These are phyloP conservation scores for Phialocephala subalpina DNA, from an alignment of 2,329 filamentous ascomycete genomes.

Conservation along the genomic window DNA sequence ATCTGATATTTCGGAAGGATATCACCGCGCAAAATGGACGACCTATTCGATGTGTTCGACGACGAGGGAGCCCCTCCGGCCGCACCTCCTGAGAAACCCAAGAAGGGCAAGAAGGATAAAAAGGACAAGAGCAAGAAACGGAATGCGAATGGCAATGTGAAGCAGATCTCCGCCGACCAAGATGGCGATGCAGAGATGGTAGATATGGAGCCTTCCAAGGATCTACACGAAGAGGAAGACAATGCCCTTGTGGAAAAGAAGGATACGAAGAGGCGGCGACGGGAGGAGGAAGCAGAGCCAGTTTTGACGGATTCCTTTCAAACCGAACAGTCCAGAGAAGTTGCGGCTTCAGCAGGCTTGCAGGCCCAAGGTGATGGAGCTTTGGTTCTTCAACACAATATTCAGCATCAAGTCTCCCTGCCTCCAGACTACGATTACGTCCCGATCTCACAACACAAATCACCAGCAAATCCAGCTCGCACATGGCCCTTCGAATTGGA, in stretches of 20 bases:
- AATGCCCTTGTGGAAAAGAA: constrained; percentile 54
- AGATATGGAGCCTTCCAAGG: constrained; percentile 38
- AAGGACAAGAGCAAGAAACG: constrained; percentile 82
- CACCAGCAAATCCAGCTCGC: constrained; percentile 86
- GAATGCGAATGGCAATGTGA: constrained; percentile 82
- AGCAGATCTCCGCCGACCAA: constrained; percentile 55
- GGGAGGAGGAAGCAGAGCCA: constrained; percentile 73
- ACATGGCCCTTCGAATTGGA: constrained; percentile 91
- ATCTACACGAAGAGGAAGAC: constrained; percentile 45
- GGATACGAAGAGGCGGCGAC: constrained; percentile 68
- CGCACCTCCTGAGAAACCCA: constrained; percentile 40
- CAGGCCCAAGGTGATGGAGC: constrained; percentile 52
- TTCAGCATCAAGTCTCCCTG: constrained; percentile 95
- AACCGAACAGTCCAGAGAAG: constrained; percentile 91
- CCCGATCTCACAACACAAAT: constrained; percentile 92
- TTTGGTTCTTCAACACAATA: constrained; percentile 92
- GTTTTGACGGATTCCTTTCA: constrained; percentile 94
- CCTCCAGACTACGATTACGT: constrained; percentile 94
- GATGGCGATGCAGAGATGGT: constrained; percentile 76
- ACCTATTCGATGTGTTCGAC: constrained; percentile 85
- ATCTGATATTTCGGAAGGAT: constrained; percentile 3
- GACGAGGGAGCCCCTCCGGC: constrained; percentile 60
- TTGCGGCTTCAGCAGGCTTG: constrained; percentile 64
- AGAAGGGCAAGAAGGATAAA: constrained; percentile 52
- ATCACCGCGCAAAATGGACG: constrained; percentile 64